Conservation (phyloP, 495 filamentous ascomycete genomes). For the Trypethelium eluteriae region DNA sequence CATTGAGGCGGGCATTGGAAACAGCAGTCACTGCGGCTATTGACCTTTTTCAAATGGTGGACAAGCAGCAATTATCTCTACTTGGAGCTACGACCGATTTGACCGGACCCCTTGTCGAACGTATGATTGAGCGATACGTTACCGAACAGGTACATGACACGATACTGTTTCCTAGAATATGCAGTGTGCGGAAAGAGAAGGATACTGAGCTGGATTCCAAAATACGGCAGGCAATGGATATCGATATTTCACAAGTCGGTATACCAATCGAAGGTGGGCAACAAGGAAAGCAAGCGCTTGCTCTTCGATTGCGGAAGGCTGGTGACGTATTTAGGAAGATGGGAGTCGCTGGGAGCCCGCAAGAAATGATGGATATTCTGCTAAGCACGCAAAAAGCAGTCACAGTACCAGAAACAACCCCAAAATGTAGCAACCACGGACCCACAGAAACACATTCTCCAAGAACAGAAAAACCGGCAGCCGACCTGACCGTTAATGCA, state of each 20-base stretch:
- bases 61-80: constrained; percentile 88
- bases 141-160: constrained; percentile 87
- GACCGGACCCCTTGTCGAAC: constrained; percentile 84
- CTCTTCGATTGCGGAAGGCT: constrained; percentile 60
- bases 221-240: constrained; percentile 82
- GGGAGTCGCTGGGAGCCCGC: constrained; percentile 72
- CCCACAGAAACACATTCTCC: too few relatives aligned
- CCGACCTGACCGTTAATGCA: constrained; percentile 75
- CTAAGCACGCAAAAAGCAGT: constrained; percentile 80
- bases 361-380: constrained; percentile 88
- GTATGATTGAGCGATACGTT: constrained; percentile 90
- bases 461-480: constrained; percentile 22
- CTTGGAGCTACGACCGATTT: constrained; percentile 89
- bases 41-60: constrained; percentile 89
- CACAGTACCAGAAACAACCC: constrained; percentile 45
- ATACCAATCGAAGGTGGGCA: constrained; percentile 69
- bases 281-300: constrained; percentile 63
- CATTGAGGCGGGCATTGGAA: constrained; percentile 79
- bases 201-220: constrained; percentile 87
- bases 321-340: constrained; percentile 89
- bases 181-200: constrained; percentile 65
- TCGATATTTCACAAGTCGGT: constrained; percentile 92
- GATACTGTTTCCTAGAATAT: constrained; percentile 74
- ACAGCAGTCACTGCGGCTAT: constrained; percentile 88
- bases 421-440: constrained; percentile 13